Conservation (phyloP, 352 stramenopile species). For the Phytophthora litchii region DNA sequence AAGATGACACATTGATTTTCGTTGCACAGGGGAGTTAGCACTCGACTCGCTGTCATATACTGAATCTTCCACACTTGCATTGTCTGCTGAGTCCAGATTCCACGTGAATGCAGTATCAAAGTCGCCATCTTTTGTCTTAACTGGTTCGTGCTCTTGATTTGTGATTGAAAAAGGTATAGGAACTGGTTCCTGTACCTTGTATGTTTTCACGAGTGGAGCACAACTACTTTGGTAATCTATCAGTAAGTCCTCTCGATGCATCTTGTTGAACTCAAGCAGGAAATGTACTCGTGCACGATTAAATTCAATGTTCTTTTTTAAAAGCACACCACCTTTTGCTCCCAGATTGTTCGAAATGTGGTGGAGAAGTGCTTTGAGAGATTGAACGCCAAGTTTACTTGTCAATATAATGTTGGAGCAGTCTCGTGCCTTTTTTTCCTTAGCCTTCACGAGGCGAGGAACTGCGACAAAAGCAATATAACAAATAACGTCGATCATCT, state of each 20-base stretch:
- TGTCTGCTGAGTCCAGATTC: conserved; percentile 23
- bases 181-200: conserved; percentile 1
- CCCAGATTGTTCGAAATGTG: conserved; percentile 54
- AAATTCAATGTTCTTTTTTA: conserved; percentile 54
- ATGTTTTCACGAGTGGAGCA: conserved; percentile 10
- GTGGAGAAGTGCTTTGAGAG: conserved; percentile 63
- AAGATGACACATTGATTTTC: conserved; percentile 5
- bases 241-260: conserved; percentile 62
- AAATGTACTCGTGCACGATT: conserved; percentile 46
- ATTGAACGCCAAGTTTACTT: conserved; percentile 42
- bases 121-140: conserved; percentile 10
- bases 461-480: conserved; percentile 41
- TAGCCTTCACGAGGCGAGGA: conserved; percentile 39
- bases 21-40: conserved; percentile 8
- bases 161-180: not conserved
- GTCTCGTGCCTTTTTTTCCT: conserved; percentile 21
- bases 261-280: conserved; percentile 57
- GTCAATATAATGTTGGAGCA: conserved; percentile 2
- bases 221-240: conserved; percentile 61
- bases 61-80: conserved; percentile 5
- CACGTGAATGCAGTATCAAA: conserved; percentile 29
- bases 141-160: conserved; percentile 23
- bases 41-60: conserved; percentile 25
- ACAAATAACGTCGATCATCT: conserved; percentile 24
- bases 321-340: conserved; percentile 18